Evolutionary conservation across 2,329 filamentous ascomycete genomes (phyloP).

Genomic region (Trichophyton schoenleinii): DNA sequence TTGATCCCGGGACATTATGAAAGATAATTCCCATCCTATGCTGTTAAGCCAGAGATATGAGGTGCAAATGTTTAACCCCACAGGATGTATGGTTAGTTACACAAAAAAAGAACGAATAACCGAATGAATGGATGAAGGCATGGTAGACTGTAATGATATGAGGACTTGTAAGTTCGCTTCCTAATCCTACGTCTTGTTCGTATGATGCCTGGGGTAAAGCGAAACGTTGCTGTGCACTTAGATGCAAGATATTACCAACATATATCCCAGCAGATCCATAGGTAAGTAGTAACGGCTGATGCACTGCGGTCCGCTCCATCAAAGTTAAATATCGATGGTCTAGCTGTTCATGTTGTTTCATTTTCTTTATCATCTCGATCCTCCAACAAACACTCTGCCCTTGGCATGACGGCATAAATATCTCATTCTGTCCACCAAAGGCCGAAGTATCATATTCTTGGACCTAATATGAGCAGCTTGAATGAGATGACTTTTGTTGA

Average conservation of each 20-base stretch:
- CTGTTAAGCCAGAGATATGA: neutral
- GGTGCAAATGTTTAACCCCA: neutral
- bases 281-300: neutral
- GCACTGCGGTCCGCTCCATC: neutral
- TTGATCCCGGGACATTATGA: neutral
- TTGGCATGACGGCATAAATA: neutral
- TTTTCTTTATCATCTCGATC: neutral
- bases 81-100: neutral
- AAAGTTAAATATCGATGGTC: neutral
- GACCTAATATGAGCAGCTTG: neutral
- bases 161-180: neutral
- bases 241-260: neutral
- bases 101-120: neutral
- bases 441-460: neutral
- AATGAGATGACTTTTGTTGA: neutral
- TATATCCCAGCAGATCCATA: neutral
- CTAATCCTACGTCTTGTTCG: neutral
- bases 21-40: neutral
- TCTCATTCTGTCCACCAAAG: neutral
- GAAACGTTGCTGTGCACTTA: neutral
- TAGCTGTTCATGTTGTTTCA: neutral
- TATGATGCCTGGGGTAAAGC: neutral
- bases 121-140: neutral
- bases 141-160: neutral
- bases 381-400: neutral